phyloP scores from a whole-genome alignment of 352 stramenopile species.

The Plasmopara muralis region DNA sequence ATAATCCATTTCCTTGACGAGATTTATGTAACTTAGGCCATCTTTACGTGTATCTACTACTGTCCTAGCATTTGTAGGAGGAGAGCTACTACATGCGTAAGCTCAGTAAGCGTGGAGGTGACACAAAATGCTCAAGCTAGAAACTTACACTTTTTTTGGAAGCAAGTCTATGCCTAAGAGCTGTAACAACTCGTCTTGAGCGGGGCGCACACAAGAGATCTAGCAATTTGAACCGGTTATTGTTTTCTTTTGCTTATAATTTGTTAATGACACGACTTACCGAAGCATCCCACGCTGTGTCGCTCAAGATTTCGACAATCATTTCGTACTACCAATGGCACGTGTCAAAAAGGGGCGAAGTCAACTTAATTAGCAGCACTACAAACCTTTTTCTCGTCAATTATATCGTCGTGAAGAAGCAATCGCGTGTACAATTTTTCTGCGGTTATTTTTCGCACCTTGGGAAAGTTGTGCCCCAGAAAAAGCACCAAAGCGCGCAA shows the following conservation, averaged over 20 bases:
- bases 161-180: conserved; percentile 57
- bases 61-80: not conserved
- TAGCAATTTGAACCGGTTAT: conserved; percentile 7
- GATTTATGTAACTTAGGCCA: conserved; percentile 36
- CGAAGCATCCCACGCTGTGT: conserved; percentile 72
- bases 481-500: conserved; percentile 73
- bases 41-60: conserved; percentile 2
- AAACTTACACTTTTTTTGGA: conserved; percentile 49
- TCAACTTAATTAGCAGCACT: not conserved
- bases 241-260: not conserved
- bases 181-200: conserved; percentile 56
- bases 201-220: conserved; percentile 43
- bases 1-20: conserved; percentile 77
- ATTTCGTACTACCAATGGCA: conserved; percentile 40
- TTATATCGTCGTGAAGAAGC: conserved; percentile 64
- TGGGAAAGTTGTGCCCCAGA: conserved; percentile 79
- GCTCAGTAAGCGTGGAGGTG: not conserved
- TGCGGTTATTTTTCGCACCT: conserved; percentile 75
- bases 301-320: conserved; percentile 72
- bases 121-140: no score
- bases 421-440: conserved; percentile 80
- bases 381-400: conserved; percentile 57
- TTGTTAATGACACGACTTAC: conserved; percentile 21
- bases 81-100: not conserved
- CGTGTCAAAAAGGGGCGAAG: not conserved